These are phyloP conservation scores for Solanum chilense DNA, from an alignment of 257 asterid genomes.

Conservation along the genomic window DNA sequence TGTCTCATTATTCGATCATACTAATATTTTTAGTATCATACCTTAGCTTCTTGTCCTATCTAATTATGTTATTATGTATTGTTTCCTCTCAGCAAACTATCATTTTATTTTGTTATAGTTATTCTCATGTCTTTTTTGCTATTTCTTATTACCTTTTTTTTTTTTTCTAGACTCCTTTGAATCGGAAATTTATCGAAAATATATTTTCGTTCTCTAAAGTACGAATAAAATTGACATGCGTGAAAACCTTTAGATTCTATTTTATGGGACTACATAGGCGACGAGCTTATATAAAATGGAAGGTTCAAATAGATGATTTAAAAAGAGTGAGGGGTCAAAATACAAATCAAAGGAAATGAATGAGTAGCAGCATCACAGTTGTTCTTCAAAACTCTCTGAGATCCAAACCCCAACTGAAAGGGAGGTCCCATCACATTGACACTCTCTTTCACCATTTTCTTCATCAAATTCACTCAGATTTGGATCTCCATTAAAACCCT, in stretches of 20 bases:
- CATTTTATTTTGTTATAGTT: neutral
- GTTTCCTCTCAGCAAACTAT: neutral
- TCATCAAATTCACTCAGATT: neutral
- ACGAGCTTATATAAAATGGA: too few species aligned
- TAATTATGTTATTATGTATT: neutral
- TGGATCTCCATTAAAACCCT: slow-evolving; percentile 2
- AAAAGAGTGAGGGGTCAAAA: neutral
- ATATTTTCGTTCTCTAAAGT: neutral
- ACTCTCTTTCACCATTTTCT: neutral
- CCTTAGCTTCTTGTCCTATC: neutral
- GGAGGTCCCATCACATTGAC: neutral
- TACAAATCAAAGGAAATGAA: neutral
- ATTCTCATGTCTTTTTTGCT: neutral
- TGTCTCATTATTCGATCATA: neutral
- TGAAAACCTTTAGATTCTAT: too few species aligned
- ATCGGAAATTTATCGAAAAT: neutral
- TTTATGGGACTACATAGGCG: neutral
- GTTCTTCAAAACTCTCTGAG: neutral
- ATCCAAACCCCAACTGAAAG: neutral
- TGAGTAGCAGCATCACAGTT: neutral
- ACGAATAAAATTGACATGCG: neutral
- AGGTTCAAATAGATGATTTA: too few species aligned
- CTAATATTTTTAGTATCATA: neutral
- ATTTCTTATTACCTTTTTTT: neutral
- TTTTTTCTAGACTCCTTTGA: neutral